Base-by-base conservation (phyloP, 2,329 filamentous ascomycete species). In the Microsporum audouinii region DNA sequence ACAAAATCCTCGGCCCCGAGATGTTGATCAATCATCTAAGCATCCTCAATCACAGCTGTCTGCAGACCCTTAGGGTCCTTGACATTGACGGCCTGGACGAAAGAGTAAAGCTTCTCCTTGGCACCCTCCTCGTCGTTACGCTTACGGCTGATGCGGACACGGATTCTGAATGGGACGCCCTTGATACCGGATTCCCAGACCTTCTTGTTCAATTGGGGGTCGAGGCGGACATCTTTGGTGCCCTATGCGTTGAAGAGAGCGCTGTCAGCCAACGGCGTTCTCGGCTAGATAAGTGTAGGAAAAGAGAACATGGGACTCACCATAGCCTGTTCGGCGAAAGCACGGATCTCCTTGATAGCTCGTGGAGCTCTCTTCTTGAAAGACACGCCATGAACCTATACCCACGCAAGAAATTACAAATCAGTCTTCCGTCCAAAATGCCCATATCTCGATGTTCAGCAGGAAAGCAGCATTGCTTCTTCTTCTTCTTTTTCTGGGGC, bases 121-220 rank as follows among this genome's bases (percentile, higher is more conserved):
- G 95, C 94, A 74, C 89, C 90, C 83, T 99, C 94, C 85, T 97
- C 94, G 80, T 99, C 94, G 83, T 99, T 99, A 86, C 94, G 90
- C 87, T 95, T 95, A 81, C 94, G 90, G 77, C 91, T 96, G 82
- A 99, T 96, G 82, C 95, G 91, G 76, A 99, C 87, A 75, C 94
- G 92, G 73, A 99, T 84, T 80, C 95, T 88, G 88, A 88, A 97
- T 71, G 92, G 90, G 70, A 96, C 91, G 75, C 94, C 95, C 89
- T 97, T 99, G 84, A 99, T 87, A 79, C 94, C 94, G 76, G 88
- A 84, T 82, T 99, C 94, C 94, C 94, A 99, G 78, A 99, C 92
- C 86, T 99, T 97, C 89, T 99, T 99, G 88, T 99, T 99, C 76
- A 99, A 83, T 82, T 94, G 88, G 75, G 94, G 94, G 85, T 99